Conservation (phyloP, 345 rosid genomes). For the Eucalyptus curtisii region DNA sequence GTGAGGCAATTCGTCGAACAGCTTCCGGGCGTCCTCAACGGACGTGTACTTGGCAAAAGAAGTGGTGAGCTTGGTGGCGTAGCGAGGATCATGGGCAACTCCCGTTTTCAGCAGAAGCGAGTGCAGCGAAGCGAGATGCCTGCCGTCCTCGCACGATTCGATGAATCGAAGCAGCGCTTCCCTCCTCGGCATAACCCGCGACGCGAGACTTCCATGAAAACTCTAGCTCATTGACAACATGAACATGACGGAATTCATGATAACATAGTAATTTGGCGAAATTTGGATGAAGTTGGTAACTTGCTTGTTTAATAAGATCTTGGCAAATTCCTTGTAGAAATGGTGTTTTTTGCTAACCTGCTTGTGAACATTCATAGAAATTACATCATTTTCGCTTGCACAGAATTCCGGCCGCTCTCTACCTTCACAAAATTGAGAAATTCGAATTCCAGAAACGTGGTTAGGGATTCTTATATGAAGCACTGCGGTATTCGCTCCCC, state of each 20-base stretch:
- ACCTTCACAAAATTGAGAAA: too few species aligned
- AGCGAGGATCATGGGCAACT: neutral
- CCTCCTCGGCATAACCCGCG: conserved; percentile 6
- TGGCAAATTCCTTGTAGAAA: neutral
- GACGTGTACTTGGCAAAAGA: neutral
- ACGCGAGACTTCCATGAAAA: neutral
- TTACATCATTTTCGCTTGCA: too few species aligned
- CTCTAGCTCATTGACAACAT: neutral
- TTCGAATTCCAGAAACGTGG: too few species aligned
- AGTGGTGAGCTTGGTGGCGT: conserved; percentile 1
- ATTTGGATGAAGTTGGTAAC: neutral
- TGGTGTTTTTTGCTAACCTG: neutral
- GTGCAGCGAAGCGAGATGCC: conserved; percentile 3
- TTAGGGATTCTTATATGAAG: too few species aligned
- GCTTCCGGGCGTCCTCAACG: conserved; percentile 15
- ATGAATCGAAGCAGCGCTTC: conserved; percentile 1
- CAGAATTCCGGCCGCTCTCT: too few species aligned
- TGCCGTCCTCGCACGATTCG: neutral
- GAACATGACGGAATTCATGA: neutral
- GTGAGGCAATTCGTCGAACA: conserved; percentile 40
- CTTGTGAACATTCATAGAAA: neutral
- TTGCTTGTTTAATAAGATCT: neutral
- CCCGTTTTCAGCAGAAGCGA: conserved; percentile 12
- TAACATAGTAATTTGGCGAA: neutral
- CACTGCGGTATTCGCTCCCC: too few species aligned